These are phyloP conservation scores for Jamesozyma piceae DNA, from an alignment of 805 yeast species.

Conservation along the genomic window DNA sequence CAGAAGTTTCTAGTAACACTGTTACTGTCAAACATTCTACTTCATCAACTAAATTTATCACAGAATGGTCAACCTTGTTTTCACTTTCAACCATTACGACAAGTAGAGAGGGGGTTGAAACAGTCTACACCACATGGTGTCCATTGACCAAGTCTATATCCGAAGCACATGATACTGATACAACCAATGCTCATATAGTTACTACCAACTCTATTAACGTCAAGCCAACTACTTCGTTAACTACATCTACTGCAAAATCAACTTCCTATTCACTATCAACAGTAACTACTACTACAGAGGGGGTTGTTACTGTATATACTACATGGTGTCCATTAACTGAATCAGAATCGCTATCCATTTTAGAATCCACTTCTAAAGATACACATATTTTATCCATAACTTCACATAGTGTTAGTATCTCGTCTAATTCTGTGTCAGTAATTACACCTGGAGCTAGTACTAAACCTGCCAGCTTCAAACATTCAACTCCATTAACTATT, in stretches of 20 bases:
- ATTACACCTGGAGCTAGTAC: no score
- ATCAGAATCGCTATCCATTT: conserved; percentile 5
- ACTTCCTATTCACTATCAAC: conserved; percentile 3
- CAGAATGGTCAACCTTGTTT: not conserved
- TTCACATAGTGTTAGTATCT: no score
- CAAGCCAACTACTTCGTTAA: no score
- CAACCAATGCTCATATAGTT: not conserved
- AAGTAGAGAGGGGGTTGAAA: conserved; percentile 21
- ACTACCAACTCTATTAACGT: conserved; percentile 1
- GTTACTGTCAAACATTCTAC: no score
- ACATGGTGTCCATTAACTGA: conserved; percentile 32
- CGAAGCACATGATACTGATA: no score
- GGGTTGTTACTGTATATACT: conserved; percentile 28
- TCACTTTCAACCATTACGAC: conserved; percentile 13
- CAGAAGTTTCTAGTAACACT: no score
- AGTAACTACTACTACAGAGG: conserved; percentile 4
- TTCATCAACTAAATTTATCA: no score
- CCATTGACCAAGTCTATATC: conserved; percentile 20
- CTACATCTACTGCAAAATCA: not conserved
- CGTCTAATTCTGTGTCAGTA: no score
- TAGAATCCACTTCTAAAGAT: conserved; percentile 27
- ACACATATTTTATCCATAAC: no score
- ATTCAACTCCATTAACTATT: no score
- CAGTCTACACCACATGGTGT: conserved; percentile 32
- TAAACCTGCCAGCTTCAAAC: no score